Evolutionary conservation across 805 yeast genomes (phyloP).

Genomic region (Ogataea corticis): DNA sequence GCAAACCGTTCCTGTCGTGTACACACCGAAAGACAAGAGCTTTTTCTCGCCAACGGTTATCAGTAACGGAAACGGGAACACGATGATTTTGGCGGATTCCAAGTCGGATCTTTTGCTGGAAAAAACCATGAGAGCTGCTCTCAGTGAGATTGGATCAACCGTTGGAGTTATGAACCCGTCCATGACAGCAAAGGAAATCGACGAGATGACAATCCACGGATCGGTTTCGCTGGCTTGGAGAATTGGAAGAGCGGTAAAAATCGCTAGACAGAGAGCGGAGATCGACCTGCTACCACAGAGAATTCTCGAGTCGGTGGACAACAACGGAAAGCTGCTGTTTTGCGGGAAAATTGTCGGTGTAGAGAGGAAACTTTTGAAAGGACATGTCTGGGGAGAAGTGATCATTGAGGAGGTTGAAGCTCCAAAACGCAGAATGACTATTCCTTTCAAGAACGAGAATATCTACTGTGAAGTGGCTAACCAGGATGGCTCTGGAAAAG

Average conservation of each 20-base stretch:
- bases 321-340: conserved; percentile 37
- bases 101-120: conserved; percentile 37
- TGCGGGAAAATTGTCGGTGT: conserved; percentile 46
- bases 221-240: conserved; percentile 47
- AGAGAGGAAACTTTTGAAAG: conserved; percentile 41
- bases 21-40: conserved; percentile 23
- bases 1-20: conserved; percentile 40
- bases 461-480: conserved; percentile 34
- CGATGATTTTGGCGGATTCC: conserved; percentile 34
- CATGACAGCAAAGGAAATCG: conserved; percentile 21
- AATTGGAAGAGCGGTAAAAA: conserved; percentile 44
- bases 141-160: conserved; percentile 42
- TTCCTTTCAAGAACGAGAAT: conserved; percentile 52
- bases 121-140: conserved; percentile 41
- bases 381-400: conserved; percentile 49
- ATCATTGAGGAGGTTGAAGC: conserved; percentile 24
- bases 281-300: conserved; percentile 36
- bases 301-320: conserved; percentile 40
- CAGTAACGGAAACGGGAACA: conserved; percentile 44
- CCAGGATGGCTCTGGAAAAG: conserved; percentile 22
- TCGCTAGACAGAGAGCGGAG: conserved; percentile 40
- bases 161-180: conserved; percentile 39
- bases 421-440: conserved; percentile 27
- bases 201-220: conserved; percentile 23
- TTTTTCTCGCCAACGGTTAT: conserved; percentile 27